Percentiles rank a stretch among this genome's conserved stretches.
Evolutionary conservation across 2,329 filamentous ascomycete genomes (phyloP).

Genomic region (Colletotrichum graminicola): DNA sequence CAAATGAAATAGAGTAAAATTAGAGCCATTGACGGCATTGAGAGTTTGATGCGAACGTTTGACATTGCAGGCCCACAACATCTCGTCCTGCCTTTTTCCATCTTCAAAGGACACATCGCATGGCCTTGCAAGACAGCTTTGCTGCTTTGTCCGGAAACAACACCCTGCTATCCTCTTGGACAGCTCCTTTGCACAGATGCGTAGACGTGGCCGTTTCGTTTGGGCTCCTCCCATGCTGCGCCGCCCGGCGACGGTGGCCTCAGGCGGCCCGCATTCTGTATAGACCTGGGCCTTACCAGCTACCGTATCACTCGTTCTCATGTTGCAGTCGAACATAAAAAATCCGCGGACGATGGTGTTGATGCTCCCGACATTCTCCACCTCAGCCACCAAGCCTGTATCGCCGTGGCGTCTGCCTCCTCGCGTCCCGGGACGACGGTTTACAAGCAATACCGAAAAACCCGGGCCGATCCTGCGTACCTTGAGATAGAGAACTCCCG

Average conservation of each 20-base stretch:
- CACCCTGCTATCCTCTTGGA: background rate
- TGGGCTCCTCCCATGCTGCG: background rate
- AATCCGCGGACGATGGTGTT: background rate
- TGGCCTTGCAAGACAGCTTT: background rate
- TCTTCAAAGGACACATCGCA: background rate
- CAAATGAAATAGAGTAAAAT: too few relatives aligned
- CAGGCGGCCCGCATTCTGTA: background rate
- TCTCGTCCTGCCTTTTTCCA: background rate
- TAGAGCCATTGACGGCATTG: background rate
- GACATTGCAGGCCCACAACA: background rate
- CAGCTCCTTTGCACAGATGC: background rate
- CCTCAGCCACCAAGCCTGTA: background rate
- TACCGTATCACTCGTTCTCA: background rate
- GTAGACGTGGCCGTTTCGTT: background rate
- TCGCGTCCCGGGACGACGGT: background rate
- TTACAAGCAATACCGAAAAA: background rate
- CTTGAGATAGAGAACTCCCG: background rate
- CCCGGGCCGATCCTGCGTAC: background rate
- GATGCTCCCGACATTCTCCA: background rate
- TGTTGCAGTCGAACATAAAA: background rate
- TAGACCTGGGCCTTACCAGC: background rate
- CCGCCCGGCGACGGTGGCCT: too few relatives aligned
- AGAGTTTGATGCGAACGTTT: background rate
- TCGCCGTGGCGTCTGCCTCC: background rate
- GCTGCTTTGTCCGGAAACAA: background rate